A percentile compares a stretch with the other conserved stretches of the same genome.
Conservation (phyloP, 257 asterid species). For the Handroanthus guayacan region DNA sequence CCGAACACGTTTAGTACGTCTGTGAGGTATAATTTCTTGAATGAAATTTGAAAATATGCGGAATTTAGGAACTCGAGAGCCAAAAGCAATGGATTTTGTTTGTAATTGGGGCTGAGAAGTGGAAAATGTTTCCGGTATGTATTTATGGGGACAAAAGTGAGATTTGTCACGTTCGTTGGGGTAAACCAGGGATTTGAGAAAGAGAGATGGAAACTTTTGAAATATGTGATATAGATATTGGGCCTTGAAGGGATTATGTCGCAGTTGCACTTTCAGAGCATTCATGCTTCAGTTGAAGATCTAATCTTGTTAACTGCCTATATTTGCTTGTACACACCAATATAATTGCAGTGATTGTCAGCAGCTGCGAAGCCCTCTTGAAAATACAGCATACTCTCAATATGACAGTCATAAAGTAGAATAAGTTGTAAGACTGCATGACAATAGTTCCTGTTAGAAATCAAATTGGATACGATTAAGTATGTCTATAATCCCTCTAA, state of each 20-base stretch:
- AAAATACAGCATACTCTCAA: not conserved
- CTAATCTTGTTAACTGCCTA: not conserved
- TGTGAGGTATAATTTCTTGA: not conserved
- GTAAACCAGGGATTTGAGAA: conserved; percentile 27
- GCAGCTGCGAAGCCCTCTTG: not conserved
- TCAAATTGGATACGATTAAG: not conserved
- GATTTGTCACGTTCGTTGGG: conserved; percentile 16
- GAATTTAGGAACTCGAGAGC: conserved; percentile 19
- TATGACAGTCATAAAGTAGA: conserved; percentile 8
- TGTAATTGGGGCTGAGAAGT: conserved; percentile 10
- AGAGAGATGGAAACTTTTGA: not conserved
- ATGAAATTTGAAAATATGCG: not conserved
- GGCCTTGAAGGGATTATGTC: not conserved
- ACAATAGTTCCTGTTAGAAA: not conserved
- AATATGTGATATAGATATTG: not conserved
- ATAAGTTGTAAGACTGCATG: not conserved
- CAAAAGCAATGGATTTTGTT: not conserved
- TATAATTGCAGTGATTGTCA: conserved; percentile 5
- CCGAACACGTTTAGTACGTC: not conserved
- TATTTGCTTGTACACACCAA: not conserved
- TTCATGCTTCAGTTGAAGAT: conserved; percentile 21
- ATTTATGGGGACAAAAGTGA: conserved; percentile 3
- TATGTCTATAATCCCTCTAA: not conserved
- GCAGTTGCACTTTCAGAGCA: conserved; percentile 12
- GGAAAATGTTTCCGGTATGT: not conserved